Conservation (phyloP, 2,329 filamentous ascomycete species). For the Cryphonectria parasitica region DNA sequence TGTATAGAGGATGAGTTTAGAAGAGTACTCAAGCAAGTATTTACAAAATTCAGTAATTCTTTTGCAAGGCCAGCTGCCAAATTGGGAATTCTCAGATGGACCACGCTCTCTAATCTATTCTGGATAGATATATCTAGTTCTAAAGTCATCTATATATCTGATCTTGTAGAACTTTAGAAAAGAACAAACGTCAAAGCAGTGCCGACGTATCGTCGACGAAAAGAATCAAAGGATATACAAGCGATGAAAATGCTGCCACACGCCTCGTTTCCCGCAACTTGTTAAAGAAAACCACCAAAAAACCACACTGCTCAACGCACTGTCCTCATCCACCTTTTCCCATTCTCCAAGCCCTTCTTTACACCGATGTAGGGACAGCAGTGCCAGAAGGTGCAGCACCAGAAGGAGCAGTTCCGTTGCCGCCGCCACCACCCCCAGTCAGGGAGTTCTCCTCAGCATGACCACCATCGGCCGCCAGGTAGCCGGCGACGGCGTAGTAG, state of each 20-base stretch:
- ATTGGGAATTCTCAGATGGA: neutral
- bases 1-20: no score
- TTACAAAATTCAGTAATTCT: no score
- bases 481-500: slow-evolving; percentile 28
- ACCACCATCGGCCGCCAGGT: slow-evolving; percentile 24
- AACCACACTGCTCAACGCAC: neutral
- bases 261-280: neutral
- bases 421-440: slow-evolving; percentile 3
- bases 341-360: neutral
- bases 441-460: slow-evolving; percentile 23
- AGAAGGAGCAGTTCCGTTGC: slow-evolving; percentile 22
- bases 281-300: neutral
- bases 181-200: neutral
- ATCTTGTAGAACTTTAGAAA: no score
- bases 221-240: neutral
- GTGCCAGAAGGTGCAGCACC: slow-evolving; percentile 14
- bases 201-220: neutral
- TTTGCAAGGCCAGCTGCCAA: neutral
- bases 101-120: no score
- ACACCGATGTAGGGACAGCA: slow-evolving; percentile 17
- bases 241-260: neutral
- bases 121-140: no score
- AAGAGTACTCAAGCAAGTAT: no score
- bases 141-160: no score
- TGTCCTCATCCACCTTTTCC: neutral